Percentiles rank a stretch among this genome's conserved stretches.
These are phyloP conservation scores for Leccinum olivaceopallidum DNA, from an alignment of 768 basidiomycete species.

Conservation along the genomic window DNA sequence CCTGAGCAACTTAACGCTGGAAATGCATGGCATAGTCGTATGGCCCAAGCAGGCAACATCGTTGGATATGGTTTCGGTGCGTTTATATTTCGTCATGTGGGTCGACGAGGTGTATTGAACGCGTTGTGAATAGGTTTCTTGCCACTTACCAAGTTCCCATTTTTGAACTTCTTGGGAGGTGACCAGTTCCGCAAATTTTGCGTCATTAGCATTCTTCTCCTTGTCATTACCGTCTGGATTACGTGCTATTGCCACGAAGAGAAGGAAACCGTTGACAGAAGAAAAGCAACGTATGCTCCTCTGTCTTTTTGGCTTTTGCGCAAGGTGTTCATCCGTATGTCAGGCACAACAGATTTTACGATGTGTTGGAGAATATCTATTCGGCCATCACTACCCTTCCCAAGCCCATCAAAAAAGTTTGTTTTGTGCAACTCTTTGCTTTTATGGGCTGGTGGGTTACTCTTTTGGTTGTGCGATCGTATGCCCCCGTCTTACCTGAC, in stretches of 20 bases:
- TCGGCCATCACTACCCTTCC: slow-evolving; percentile 74
- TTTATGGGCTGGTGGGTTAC: slow-evolving; percentile 89
- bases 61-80: slow-evolving; percentile 89
- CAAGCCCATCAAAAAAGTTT: slow-evolving; percentile 82
- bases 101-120: slow-evolving; percentile 8
- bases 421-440: slow-evolving; percentile 91
- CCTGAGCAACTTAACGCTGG: slow-evolving; percentile 87
- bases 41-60: slow-evolving; percentile 97
- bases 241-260: slow-evolving; percentile 89
- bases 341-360: slow-evolving; percentile 55
- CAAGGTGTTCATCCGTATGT: slow-evolving; percentile 1
- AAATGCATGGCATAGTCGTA: slow-evolving; percentile 97
- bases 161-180: slow-evolving; percentile 81
- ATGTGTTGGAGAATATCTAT: slow-evolving; percentile 79
- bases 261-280: slow-evolving; percentile 55
- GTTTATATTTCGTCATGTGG: slow-evolving; percentile 17
- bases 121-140: slow-evolving; percentile 62
- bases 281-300: slow-evolving; percentile 42
- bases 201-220: slow-evolving; percentile 75
- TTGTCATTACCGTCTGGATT: slow-evolving; percentile 80
- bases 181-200: slow-evolving; percentile 97
- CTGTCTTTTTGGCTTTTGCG: not conserved
- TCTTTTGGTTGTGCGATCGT: not conserved
- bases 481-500: slow-evolving; percentile 11
- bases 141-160: slow-evolving; percentile 77